Percentiles rank a stretch among this genome's conserved stretches.
Evolutionary conservation across 371 early-diverging fungal species (phyloP).

Genomic region (Mucor velutinosus): DNA sequence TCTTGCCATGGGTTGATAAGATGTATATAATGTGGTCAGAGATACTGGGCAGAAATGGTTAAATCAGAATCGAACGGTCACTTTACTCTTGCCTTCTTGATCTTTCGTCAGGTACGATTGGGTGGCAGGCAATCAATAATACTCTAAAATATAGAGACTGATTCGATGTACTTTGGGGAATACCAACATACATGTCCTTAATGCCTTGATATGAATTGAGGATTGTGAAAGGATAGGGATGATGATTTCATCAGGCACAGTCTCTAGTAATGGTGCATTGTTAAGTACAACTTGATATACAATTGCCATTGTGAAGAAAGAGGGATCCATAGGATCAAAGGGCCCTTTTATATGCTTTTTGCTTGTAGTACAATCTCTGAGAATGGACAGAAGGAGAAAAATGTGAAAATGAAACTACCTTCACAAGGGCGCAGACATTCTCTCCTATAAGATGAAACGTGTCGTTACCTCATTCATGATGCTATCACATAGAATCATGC

Average conservation of each 20-base stretch:
- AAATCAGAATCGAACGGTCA: constrained; percentile 10
- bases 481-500: no score
- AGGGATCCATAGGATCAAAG: background rate
- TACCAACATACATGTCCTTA: no score
- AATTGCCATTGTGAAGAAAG: background rate
- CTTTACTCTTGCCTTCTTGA: constrained; percentile 22
- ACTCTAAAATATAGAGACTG: background rate
- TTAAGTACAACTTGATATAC: background rate
- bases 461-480: no score
- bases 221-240: constrained; percentile 7
- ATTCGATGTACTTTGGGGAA: no score
- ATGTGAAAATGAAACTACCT: background rate
- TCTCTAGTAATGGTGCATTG: background rate
- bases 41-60: background rate
- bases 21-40: no score
- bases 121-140: constrained; percentile 4
- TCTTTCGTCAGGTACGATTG: constrained; percentile 5
- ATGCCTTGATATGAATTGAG: no score
- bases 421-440: no score
- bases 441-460: no score
- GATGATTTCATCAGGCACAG: constrained; percentile 18
- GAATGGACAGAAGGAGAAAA: background rate
- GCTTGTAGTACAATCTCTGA: background rate
- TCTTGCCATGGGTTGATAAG: no score
- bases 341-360: background rate